phyloP scores from a whole-genome alignment of 805 yeast species.

The Clavispora phyllophila region DNA sequence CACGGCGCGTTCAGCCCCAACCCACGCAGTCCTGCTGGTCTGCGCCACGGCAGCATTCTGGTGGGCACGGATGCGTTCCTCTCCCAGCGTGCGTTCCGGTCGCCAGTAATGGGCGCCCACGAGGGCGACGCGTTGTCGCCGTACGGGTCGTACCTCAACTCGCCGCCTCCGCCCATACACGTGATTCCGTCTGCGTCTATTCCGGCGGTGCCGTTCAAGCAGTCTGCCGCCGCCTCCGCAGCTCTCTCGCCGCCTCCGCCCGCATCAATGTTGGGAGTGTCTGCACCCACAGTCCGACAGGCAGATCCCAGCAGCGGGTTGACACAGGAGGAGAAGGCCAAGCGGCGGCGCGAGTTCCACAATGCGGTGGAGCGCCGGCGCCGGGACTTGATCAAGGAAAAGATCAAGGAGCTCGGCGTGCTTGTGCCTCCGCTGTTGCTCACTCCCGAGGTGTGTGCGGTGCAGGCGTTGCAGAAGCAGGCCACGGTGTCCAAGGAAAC shows the following conservation, averaged over 20 bases:
- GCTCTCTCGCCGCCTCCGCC: conserved; percentile 20
- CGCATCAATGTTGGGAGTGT: conserved; percentile 21
- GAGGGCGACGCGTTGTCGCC: conserved; percentile 32
- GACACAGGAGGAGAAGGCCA: conserved; percentile 64
- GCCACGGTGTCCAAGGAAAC: conserved; percentile 28
- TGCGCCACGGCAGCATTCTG: conserved; percentile 30
- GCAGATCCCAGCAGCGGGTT: conserved; percentile 29
- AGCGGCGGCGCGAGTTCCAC: conserved; percentile 81
- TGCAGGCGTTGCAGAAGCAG: conserved; percentile 35
- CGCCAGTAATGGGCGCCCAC: conserved; percentile 24
- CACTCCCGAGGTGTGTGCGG: conserved; percentile 41
- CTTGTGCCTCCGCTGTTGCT: conserved; percentile 75
- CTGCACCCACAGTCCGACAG: conserved; percentile 19
- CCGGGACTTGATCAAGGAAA: conserved; percentile 84
- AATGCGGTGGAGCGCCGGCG: conserved; percentile 92
- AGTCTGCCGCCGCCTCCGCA: conserved; percentile 9
- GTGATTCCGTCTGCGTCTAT: conserved; percentile 20
- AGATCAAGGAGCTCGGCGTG: conserved; percentile 76
- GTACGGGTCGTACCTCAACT: conserved; percentile 27
- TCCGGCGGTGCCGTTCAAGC: conserved; percentile 14
- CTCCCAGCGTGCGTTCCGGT: conserved; percentile 31
- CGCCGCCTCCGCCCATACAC: conserved; percentile 31
- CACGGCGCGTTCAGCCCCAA: conserved; percentile 27
- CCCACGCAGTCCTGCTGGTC: conserved; percentile 2
- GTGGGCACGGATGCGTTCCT: conserved; percentile 28